Base-by-base conservation (phyloP, 768 basidiomycete genomes). In the Boletales sp. region DNA sequence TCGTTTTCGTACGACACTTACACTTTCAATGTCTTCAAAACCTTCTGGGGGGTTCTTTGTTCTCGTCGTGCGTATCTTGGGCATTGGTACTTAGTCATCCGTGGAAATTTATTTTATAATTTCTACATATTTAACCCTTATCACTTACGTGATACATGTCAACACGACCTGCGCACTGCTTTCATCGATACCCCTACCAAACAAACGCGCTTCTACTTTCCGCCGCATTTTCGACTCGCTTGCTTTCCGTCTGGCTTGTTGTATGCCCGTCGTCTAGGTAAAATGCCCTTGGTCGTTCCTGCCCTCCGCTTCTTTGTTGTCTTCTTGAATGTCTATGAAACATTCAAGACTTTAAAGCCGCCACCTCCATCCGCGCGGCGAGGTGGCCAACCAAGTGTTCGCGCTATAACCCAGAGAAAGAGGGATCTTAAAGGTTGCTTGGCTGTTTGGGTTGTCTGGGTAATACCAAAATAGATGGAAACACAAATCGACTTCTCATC, bases 41-140 rank as follows among this genome's bases (percentile, higher is more conserved):
- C 95, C 95, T 69, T 95, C 94, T 48, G 95, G 95, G 37, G 94
- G 93, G 45, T 81, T 80, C 77, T 94, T 97, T 4, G 95, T 97
- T 60, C 94, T 83, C 38, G 84, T 83, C 39, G 94, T 97, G 61
- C 81, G 82, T 67, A 97, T 94, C 72, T 89, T 95, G 34, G 94
- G 94, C 94, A 97, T 95, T 56, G 58, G 53, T 52, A 29, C 34
- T 24, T 47, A 37, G 24, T 27, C 24, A 6, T 27, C n/a, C 50
- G 64, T 64, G 62, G n/a, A 62, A 61, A 57, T 24, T 27, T 40
- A 7, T 21, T n/a, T 42, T 6, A 32, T 5, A 12, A 41, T 35
- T 32, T 27, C 7, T 27, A 7, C 24, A 27, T 27, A 30, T 43
- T 36, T 17, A 9, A 18, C 11, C 18, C 18, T 30, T 47, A 9